Evolutionary conservation across 768 basidiomycete genomes (phyloP).

Genomic region (Pleurotus sapidus): DNA sequence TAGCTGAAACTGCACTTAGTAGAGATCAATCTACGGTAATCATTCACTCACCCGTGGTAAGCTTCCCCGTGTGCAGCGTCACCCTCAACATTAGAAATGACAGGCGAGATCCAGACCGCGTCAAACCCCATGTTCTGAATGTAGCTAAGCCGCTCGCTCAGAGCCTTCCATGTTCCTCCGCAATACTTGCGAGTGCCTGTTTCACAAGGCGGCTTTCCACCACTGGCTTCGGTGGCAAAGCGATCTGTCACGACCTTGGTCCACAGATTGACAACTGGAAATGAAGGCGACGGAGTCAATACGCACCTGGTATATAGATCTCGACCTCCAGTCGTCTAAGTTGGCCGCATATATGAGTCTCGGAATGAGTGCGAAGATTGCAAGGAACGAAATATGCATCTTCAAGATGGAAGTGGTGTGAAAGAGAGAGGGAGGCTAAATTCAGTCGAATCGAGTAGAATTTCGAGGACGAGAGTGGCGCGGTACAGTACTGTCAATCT

Average conservation of each 20-base stretch:
- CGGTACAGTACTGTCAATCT: too few species aligned
- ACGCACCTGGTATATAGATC: conserved; percentile 24
- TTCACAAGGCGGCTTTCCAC: conserved; percentile 46
- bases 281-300: not conserved
- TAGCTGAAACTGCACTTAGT: conserved; percentile 19
- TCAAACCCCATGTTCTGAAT: conserved; percentile 75
- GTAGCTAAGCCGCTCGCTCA: conserved; percentile 68
- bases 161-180: conserved; percentile 67
- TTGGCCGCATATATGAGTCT: not conserved
- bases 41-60: conserved; percentile 64
- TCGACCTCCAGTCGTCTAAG: conserved; percentile 18
- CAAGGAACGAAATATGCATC: not conserved
- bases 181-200: conserved; percentile 58
- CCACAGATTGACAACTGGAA: not conserved
- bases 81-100: conserved; percentile 60
- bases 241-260: conserved; percentile 61
- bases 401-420: not conserved
- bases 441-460: too few species aligned
- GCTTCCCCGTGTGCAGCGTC: conserved; percentile 63
- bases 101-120: conserved; percentile 76
- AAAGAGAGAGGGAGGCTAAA: not conserved
- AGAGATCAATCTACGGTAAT: not conserved
- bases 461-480: too few species aligned
- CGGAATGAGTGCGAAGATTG: not conserved
- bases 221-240: conserved; percentile 52